phyloP scores from a whole-genome alignment of 176 grass and related monocot genomes.

The Aegilops sharonensis region DNA sequence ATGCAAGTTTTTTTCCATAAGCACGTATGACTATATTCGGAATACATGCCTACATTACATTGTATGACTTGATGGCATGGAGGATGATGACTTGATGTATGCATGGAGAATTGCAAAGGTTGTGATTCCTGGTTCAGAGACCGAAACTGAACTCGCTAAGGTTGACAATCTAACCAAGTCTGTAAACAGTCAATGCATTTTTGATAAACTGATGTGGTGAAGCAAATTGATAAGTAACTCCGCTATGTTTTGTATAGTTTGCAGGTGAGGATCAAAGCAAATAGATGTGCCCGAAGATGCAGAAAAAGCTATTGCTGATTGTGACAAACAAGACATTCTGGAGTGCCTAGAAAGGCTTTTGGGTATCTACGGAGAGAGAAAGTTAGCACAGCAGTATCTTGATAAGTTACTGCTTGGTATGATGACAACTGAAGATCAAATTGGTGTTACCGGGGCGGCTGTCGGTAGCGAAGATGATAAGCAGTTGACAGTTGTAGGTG shows the following conservation, averaged over 20 bases:
- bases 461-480: background rate
- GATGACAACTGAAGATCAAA: background rate
- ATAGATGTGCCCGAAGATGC: background rate
- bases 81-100: background rate
- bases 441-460: background rate
- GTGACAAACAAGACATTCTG: background rate
- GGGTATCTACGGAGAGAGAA: background rate
- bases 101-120: background rate
- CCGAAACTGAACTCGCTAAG: background rate
- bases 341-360: background rate
- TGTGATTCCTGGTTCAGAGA: background rate
- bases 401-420: too few species aligned
- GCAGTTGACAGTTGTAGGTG: too few species aligned
- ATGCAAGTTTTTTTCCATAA: too few species aligned
- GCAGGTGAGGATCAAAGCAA: background rate
- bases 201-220: background rate
- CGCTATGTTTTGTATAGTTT: background rate
- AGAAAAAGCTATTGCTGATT: background rate
- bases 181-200: too few species aligned
- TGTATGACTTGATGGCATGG: background rate
- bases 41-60: too few species aligned
- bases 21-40: too few species aligned
- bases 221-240: too few species aligned
- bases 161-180: background rate
- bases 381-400: too few species aligned